Evolutionary conservation across 345 rosid species (phyloP).

Genomic region (Bruguiera gymnorhiza): DNA sequence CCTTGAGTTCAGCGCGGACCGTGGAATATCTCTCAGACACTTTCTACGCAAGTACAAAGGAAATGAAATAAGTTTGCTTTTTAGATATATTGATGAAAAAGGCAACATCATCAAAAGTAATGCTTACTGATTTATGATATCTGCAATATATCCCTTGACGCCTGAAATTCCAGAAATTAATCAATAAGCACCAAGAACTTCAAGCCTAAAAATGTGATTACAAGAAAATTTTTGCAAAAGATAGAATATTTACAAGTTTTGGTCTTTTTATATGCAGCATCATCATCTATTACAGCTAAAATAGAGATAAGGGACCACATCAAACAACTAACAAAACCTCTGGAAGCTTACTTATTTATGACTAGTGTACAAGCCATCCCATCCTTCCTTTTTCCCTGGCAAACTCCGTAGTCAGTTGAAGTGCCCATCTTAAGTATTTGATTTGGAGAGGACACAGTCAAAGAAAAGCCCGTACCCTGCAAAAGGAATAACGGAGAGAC

Average conservation of each 20-base stretch:
- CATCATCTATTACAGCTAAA: neutral
- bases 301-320: neutral
- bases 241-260: neutral
- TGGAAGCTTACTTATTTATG: conserved; percentile 62
- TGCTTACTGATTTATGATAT: conserved; percentile 61
- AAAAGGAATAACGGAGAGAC: conserved; percentile 14
- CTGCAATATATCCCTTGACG: conserved; percentile 68
- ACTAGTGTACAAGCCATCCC: conserved; percentile 65
- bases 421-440: conserved; percentile 77
- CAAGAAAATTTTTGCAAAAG: neutral
- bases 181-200: conserved; percentile 5
- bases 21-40: conserved; percentile 59
- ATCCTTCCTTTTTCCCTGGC: conserved; percentile 73
- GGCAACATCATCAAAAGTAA: neutral
- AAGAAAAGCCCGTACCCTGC: conserved; percentile 69
- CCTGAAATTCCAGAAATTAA: conserved; percentile 42
- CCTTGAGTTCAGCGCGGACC: conserved; percentile 66
- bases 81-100: conserved; percentile 6
- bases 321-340: neutral
- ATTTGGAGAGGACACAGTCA: conserved; percentile 58
- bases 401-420: conserved; percentile 83
- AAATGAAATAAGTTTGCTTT: conserved; percentile 8
- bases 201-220: neutral
- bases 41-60: conserved; percentile 44
- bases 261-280: conserved; percentile 1